phyloP scores from a whole-genome alignment of 176 grass and related monocot genomes.

The Aegilops speltoides region DNA sequence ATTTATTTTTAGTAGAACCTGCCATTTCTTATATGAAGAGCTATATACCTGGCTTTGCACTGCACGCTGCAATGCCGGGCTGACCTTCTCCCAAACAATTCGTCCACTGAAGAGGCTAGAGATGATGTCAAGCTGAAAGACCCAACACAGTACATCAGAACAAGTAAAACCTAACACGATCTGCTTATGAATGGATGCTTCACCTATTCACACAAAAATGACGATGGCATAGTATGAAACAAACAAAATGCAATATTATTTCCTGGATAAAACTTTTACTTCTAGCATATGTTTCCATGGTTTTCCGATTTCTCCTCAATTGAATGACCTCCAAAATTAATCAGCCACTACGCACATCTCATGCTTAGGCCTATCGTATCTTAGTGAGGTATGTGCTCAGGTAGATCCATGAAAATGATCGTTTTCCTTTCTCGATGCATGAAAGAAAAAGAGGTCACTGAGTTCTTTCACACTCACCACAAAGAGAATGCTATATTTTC shows the following conservation, averaged over 20 bases:
- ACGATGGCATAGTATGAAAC: not conserved
- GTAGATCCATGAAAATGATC: slow-evolving; percentile 41
- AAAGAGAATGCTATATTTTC: slow-evolving; percentile 76
- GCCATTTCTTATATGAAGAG: not conserved
- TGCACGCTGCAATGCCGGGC: slow-evolving; percentile 81
- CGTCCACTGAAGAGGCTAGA: slow-evolving; percentile 89
- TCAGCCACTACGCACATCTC: not conserved
- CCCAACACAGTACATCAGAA: slow-evolving; percentile 31
- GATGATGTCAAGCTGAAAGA: slow-evolving; percentile 83
- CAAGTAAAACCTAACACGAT: not conserved
- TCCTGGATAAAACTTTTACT: not conserved
- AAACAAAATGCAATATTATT: not conserved
- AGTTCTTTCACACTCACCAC: slow-evolving; percentile 55
- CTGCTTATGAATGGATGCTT: not conserved
- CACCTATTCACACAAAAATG: not conserved
- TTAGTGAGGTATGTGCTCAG: not conserved
- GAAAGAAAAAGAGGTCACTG: not conserved
- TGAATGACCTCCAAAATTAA: not conserved
- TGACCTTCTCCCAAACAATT: slow-evolving; percentile 95
- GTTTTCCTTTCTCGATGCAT: not conserved
- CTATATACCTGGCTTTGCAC: slow-evolving; percentile 78
- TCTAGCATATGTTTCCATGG: not conserved
- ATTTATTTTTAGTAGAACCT: not conserved
- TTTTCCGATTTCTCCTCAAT: not conserved
- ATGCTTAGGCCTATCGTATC: not conserved